Base-by-base conservation (phyloP, 2,329 filamentous ascomycete species). In the Volutella citrinella region DNA sequence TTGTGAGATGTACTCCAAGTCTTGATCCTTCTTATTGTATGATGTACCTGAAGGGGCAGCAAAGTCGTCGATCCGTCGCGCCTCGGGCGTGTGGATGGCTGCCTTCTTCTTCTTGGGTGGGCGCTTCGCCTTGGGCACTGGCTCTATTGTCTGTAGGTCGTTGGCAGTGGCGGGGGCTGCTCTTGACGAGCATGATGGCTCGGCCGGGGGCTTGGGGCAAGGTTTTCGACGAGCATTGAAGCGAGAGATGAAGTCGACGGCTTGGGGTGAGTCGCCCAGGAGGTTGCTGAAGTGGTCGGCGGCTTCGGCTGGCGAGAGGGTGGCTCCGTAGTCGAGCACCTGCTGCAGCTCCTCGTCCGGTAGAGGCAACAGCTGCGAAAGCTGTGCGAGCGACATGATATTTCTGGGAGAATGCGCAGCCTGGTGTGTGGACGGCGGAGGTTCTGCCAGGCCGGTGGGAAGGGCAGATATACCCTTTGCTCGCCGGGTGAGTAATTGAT, bases 231-330 rank as follows among this genome's bases (percentile, higher is more conserved):
- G 78, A 4, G 82, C 76, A 57, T 95, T 97, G 59, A 91, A 91
- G 13, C 81, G 82, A 1, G 87, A 79, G 45, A 90, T 82, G 57
- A 88, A 93, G 51, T 89, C 83, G 42, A 89, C 66, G 24, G 70
- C 76, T 49, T 84, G 80, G 3, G 89, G 78, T 7, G 86, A 89
- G 59, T 95, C 88, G 30, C 91, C 93, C 0, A 98, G 76, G 33
- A 98, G 70, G 55, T 93, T 88, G 59, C 82, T 84, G 42, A 98
- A 83, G 61, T 97, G 88, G 25, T 89, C 82, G 31, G 80, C 88
- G 11, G 87, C 86, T 45, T 84, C 85, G 32, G 80, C 66, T 55
- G 84, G 89, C 14, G 88, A 80, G 8, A 97, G 73, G 1, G 81
- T 84, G 21, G 78, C 70, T 4, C 87, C 81, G 59, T 96, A 96